phyloP scores from a whole-genome alignment of 1,139 yeast species.

The Lodderomyces pseudojiufengensis region DNA sequence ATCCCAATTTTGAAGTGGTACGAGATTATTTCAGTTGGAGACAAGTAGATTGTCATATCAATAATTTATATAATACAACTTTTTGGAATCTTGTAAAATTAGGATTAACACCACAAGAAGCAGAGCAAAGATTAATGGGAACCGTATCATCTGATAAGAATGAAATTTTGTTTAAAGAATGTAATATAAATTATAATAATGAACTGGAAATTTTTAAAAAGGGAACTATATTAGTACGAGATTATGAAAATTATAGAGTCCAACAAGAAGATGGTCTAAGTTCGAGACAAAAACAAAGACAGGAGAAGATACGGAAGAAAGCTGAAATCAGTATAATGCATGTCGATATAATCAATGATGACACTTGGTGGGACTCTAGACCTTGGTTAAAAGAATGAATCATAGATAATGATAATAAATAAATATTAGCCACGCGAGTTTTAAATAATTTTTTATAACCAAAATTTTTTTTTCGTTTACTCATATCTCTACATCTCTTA shows the following conservation, averaged over 20 bases:
- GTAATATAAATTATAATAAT: conserved; percentile 84
- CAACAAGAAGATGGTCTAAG: conserved; percentile 19
- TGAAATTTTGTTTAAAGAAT: conserved; percentile 72
- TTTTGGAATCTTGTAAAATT: conserved; percentile 81
- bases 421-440: too few species aligned
- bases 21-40: conserved; percentile 92
- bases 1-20: conserved; percentile 61
- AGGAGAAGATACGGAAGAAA: conserved; percentile 39
- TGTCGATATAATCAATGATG: conserved; percentile 54
- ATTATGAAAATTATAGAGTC: conserved; percentile 27
- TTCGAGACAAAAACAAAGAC: conserved; percentile 49
- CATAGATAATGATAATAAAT: too few species aligned
- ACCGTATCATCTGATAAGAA: conserved; percentile 82
- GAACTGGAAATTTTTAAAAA: conserved; percentile 86
- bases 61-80: conserved; percentile 86
- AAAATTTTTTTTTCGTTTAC: neutral
- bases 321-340: conserved; percentile 47
- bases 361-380: conserved; percentile 50
- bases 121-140: conserved; percentile 70
- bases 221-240: conserved; percentile 73
- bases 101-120: conserved; percentile 66
- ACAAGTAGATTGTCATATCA: conserved; percentile 95
- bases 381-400: conserved; percentile 27
- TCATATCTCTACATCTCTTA: neutral
- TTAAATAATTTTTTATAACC: too few species aligned